A percentile compares a stretch with the other conserved stretches of the same genome.
These are phyloP conservation scores for Cyclotella baltica DNA, from an alignment of 108 stramenopile genomes.

Conservation along the genomic window DNA sequence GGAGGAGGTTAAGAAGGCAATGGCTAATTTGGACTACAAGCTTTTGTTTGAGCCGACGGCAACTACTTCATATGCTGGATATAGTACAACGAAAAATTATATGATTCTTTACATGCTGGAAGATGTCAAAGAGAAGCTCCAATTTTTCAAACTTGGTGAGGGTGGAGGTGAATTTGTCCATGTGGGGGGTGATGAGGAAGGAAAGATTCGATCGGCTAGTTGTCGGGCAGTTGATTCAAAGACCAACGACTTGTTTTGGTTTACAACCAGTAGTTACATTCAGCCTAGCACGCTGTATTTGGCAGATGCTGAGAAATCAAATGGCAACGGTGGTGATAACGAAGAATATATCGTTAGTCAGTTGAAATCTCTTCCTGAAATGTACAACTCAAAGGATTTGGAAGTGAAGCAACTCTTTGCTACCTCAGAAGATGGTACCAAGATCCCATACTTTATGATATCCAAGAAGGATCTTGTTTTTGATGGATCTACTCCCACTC, in stretches of 20 bases:
- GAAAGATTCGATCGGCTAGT: constrained; percentile 68
- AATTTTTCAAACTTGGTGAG: constrained; percentile 78
- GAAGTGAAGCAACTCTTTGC: constrained; percentile 75
- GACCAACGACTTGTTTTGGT: constrained; percentile 76
- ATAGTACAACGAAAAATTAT: constrained; percentile 81
- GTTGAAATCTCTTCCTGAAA: constrained; percentile 72
- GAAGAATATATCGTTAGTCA: constrained; percentile 59
- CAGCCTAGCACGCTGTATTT: constrained; percentile 73
- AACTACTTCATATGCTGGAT: constrained; percentile 73
- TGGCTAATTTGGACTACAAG: constrained; percentile 55
- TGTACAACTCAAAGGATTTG: constrained; percentile 69
- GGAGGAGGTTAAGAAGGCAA: constrained; percentile 20
- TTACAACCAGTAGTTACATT: constrained; percentile 72
- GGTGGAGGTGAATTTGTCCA: constrained; percentile 57
- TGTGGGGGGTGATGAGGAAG: constrained; percentile 64
- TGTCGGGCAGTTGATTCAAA: constrained; percentile 69
- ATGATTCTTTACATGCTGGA: constrained; percentile 81
- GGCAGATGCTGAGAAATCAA: constrained; percentile 71
- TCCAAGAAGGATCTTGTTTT: constrained; percentile 43
- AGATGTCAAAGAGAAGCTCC: constrained; percentile 81
- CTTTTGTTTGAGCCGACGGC: constrained; percentile 83
- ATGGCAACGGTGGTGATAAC: constrained; percentile 22
- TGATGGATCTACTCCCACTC: constrained; percentile 50
- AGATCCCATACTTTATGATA: constrained; percentile 76
- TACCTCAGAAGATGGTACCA: constrained; percentile 83